Percentiles rank a stretch among this genome's conserved stretches.
These are phyloP conservation scores for Rhizophlyctis rosea DNA, from an alignment of 192 early-diverging fungal species.

Conservation along the genomic window DNA sequence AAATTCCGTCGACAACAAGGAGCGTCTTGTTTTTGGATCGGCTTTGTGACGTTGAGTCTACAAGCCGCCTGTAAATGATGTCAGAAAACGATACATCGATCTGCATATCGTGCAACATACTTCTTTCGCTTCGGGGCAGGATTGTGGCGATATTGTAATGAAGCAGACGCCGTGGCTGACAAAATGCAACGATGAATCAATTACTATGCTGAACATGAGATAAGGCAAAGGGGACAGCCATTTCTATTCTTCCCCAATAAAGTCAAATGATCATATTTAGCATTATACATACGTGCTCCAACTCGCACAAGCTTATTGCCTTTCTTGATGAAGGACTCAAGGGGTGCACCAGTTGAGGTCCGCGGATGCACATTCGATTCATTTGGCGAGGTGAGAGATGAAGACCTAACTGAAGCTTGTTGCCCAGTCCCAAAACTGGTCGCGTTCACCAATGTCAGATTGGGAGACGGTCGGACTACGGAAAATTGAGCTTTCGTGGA, in stretches of 20 bases:
- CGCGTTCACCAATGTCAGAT: neutral
- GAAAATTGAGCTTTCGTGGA: neutral
- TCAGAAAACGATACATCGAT: too few relatives aligned
- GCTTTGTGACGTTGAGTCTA: too few relatives aligned
- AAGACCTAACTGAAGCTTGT: neutral
- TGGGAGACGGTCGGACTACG: neutral
- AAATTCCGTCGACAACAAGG: neutral
- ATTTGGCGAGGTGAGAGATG: neutral
- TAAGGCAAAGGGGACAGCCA: too few relatives aligned
- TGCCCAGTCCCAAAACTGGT: neutral
- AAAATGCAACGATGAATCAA: too few relatives aligned
- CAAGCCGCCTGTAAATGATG: too few relatives aligned
- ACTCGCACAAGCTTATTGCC: conserved; percentile 30
- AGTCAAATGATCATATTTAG: too few relatives aligned
- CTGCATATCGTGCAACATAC: too few relatives aligned
- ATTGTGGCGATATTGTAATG: too few relatives aligned
- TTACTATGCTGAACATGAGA: too few relatives aligned
- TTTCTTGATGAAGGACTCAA: neutral
- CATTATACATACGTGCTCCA: conserved; percentile 4
- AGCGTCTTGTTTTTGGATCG: neutral
- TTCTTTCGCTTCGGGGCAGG: too few relatives aligned
- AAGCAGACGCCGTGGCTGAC: too few relatives aligned
- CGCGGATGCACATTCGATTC: neutral
- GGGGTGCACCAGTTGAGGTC: neutral
- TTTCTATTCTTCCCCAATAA: too few relatives aligned